Percentiles rank a stretch among this genome's conserved stretches.
These are phyloP conservation scores for Boletales sp. DNA, from an alignment of 768 basidiomycete species.

Conservation along the genomic window DNA sequence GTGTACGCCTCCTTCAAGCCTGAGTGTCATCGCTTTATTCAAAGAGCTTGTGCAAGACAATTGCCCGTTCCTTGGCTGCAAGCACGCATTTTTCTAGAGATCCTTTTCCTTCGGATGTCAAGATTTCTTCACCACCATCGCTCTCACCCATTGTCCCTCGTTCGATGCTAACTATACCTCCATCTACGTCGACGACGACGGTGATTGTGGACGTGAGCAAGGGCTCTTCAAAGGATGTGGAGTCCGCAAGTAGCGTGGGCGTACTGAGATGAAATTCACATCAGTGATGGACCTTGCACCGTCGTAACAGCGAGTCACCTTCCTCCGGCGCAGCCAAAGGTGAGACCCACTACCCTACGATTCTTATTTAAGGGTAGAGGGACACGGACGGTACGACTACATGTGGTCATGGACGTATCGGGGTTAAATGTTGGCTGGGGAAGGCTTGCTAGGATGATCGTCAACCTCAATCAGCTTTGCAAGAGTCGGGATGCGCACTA, in stretches of 20 bases:
- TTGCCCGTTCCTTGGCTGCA: slow-evolving; percentile 21
- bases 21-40: slow-evolving; percentile 9
- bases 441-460: slow-evolving; percentile 47
- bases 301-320: slow-evolving; percentile 6
- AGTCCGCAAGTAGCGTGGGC: slow-evolving; percentile 70
- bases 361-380: slow-evolving; percentile 43
- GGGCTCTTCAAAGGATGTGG: slow-evolving; percentile 88
- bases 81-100: slow-evolving; percentile 16
- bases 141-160: slow-evolving; percentile 21
- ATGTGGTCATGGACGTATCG: slow-evolving; percentile 59
- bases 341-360: slow-evolving; percentile 19
- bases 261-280: slow-evolving; percentile 3
- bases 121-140: slow-evolving; percentile 11
- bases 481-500: slow-evolving; percentile 49
- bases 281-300: neutral
- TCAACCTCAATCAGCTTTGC: slow-evolving; percentile 29
- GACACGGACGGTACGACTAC: slow-evolving; percentile 46
- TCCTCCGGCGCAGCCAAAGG: slow-evolving; percentile 23
- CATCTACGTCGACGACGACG: slow-evolving; percentile 49
- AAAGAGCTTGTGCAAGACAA: slow-evolving; percentile 19
- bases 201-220: slow-evolving; percentile 71
- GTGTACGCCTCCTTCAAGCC: neutral
- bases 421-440: slow-evolving; percentile 71
- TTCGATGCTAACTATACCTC: slow-evolving; percentile 21
- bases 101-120: neutral